Base-by-base conservation (phyloP, 2,329 filamentous ascomycete genomes). In the Periconia digitata region DNA sequence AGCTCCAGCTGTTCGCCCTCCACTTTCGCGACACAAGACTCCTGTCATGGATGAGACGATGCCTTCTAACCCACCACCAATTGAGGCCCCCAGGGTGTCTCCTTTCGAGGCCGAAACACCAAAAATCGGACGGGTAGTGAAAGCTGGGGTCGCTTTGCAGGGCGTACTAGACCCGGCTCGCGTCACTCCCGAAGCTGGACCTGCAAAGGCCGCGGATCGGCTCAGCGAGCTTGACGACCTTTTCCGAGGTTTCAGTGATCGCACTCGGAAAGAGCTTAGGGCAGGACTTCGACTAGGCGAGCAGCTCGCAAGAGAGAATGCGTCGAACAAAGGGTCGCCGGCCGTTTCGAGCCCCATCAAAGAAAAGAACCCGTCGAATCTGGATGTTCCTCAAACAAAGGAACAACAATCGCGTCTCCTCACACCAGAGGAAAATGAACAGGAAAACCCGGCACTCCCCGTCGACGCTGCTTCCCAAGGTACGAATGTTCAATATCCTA, bases 201-300 rank as follows among this genome's bases (percentile, higher is more conserved):
- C 60, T 38, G 54, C 60, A 21, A 49, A 54, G 51, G 44, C 49
- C 34, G 37, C 53, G 12, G 51, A 56, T 8, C 60, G 59, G 36
- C 62, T 54, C 29, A 59, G 53, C 29, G 54, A 55, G 23, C 58
- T 72, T 2, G 67, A 72, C 23, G 64, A 71, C 40, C 53, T 72
- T 1, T 74, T 74, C 54, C 62, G 63, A 24, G 70, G 69, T 2
- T 74, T 74, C 50, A 69, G 71, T 44, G 64, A 70, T 43, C 65
- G 68, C 4, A 71, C 71, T 7, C 63, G 67, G 46, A 63, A 62
- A 47, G 67, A 74, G 37, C 54, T 74, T 12, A 71, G 67, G 36
- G 66, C 70, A 42, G 67, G 69, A 24, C 56, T 74, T 24, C 63
- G 67, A 32, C 61, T 72, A 24, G 72, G 72, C 21, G 66, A 73